Evolutionary conservation across 768 basidiomycete species (phyloP).

Genomic region (Tricholoma bakamatsutake): DNA sequence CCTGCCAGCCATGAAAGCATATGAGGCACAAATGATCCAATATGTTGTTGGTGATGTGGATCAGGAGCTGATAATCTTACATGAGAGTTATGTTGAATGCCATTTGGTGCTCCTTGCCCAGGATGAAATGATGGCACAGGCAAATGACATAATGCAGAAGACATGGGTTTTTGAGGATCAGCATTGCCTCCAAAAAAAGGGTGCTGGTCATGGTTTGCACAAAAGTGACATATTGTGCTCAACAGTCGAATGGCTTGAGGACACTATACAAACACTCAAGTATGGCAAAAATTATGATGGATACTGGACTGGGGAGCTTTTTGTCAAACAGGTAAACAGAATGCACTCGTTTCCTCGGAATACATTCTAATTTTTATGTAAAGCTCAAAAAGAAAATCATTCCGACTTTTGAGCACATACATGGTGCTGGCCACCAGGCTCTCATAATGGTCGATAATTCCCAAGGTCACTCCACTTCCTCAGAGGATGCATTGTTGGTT

Average conservation of each 20-base stretch:
- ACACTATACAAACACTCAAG: slow-evolving; percentile 23
- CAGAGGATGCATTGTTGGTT: too few relatives aligned
- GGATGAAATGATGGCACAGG: slow-evolving; percentile 28
- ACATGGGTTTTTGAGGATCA: slow-evolving; percentile 12
- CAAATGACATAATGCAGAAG: slow-evolving; percentile 16
- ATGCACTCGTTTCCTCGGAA: neutral
- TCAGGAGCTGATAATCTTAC: slow-evolving; percentile 7
- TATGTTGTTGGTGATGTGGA: slow-evolving; percentile 13
- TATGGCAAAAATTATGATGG: slow-evolving; percentile 22
- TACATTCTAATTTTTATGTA: neutral
- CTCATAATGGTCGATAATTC: neutral
- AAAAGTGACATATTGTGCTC: slow-evolving; percentile 29
- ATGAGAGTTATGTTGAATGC: slow-evolving; percentile 11
- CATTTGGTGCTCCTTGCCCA: slow-evolving; percentile 23
- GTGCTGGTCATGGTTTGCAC: slow-evolving; percentile 15
- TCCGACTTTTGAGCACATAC: neutral
- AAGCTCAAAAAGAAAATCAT: neutral
- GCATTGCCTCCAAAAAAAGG: slow-evolving; percentile 25
- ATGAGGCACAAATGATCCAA: slow-evolving; percentile 8
- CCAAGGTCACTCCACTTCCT: slow-evolving; percentile 5
- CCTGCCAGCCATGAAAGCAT: slow-evolving; percentile 12
- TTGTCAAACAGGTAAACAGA: slow-evolving; percentile 23
- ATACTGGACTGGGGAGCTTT: slow-evolving; percentile 15
- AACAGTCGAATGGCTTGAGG: slow-evolving; percentile 23
- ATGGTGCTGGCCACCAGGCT: neutral